Base-by-base conservation (phyloP, 2,329 filamentous ascomycete species). In the Calonectria ilicicola region DNA sequence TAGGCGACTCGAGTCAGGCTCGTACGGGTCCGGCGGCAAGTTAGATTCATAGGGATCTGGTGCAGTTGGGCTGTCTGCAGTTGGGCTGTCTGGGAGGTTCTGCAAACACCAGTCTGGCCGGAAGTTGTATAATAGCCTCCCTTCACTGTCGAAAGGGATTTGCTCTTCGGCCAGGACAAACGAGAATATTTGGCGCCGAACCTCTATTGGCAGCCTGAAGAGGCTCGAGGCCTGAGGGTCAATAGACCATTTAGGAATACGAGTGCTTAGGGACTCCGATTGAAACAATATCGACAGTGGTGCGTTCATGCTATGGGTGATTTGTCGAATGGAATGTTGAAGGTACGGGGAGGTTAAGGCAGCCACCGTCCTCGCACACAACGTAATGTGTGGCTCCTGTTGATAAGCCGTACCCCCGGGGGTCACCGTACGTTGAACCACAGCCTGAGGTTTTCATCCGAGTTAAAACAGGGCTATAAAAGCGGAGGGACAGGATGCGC, bases 121-220 rank as follows among this genome's bases (percentile, higher is more conserved):
- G 21, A 27, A 53, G n/a, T 15, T 21, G 2, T 58, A 29, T 5
- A 32, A 5, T 1, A 10, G 4, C 3, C 42, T 19, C 12, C 58
- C 70, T 7, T 69, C n/a, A 3, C 27, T 58, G 38, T 64, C 35
- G 10, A 63, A 27, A 9, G 56, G 49, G 27, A 69, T 64, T 27
- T 74, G 40, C 7, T 74, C 65, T 26, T 72, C 72, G 0, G 63
- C 12, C 5, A 75, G n/a, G 21, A 44, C 66, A 15, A 29, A 23
- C 2, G 46, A 63, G 58, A 72, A 75, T 26, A 75, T 72, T 5
- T 62, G 21, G 5, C 44, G 47, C 3, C 72, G 74, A 23, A 74
- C 29, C 40, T 74, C 74, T 2, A 60, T 5, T 3, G 69, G 69
- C 1, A 74, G 29, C 10, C 6, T 19, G 35, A 67, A 75, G 15